These are phyloP conservation scores for Teunomyces lycoperdinae DNA, from an alignment of 805 yeast genomes.

Conservation along the genomic window DNA sequence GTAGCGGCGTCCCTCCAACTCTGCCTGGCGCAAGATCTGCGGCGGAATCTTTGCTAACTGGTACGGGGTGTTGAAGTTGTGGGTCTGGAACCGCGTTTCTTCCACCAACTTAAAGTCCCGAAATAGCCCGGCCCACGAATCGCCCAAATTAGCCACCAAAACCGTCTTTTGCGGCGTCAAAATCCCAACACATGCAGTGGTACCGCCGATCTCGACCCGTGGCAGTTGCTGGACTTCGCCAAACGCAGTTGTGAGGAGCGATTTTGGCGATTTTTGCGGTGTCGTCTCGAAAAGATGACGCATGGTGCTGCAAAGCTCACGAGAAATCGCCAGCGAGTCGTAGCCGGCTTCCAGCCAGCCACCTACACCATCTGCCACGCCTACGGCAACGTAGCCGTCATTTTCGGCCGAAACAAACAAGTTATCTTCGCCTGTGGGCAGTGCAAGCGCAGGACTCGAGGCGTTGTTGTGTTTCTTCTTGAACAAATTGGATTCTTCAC, in stretches of 20 bases:
- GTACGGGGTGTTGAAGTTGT: conserved; percentile 87
- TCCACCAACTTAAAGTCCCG: conserved; percentile 59
- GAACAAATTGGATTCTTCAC: conserved; percentile 51
- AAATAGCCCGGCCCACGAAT: conserved; percentile 90
- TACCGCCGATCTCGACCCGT: conserved; percentile 82
- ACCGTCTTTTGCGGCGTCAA: conserved; percentile 56
- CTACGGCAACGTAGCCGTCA: conserved; percentile 52
- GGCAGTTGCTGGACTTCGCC: conserved; percentile 49
- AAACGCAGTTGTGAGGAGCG: conserved; percentile 57
- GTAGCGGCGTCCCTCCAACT: conserved; percentile 54
- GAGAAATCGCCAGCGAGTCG: conserved; percentile 83
- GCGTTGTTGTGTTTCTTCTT: conserved; percentile 17
- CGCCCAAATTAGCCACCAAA: conserved; percentile 81
- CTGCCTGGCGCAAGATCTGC: conserved; percentile 52
- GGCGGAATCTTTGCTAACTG: conserved; percentile 85
- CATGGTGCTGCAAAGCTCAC: conserved; percentile 68
- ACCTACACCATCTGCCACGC: conserved; percentile 96
- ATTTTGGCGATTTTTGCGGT: conserved; percentile 34
- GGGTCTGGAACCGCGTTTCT: conserved; percentile 76
- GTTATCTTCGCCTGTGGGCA: conserved; percentile 77
- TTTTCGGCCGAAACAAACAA: conserved; percentile 48
- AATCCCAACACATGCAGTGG: conserved; percentile 86
- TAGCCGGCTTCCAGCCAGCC: conserved; percentile 94
- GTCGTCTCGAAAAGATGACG: conserved; percentile 32
- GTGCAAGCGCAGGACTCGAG: conserved; percentile 40